Evolutionary conservation across 2,329 filamentous ascomycete genomes (phyloP).

Genomic region (Pseudogymnoascus sp.): DNA sequence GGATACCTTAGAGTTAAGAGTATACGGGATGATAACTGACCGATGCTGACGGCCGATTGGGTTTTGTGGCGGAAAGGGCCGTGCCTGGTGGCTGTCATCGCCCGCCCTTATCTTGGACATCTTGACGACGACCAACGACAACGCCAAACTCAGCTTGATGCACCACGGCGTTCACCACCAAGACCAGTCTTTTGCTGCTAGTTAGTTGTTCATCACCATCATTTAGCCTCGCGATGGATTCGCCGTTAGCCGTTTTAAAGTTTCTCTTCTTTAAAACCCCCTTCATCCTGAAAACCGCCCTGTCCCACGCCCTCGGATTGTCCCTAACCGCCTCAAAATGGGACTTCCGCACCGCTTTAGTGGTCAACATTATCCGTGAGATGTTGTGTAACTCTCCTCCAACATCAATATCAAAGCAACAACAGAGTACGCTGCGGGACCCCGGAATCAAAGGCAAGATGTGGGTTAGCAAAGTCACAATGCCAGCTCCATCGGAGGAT

Average conservation of each 20-base stretch:
- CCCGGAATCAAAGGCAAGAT: constrained; percentile 67
- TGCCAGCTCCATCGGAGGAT: constrained; percentile 52
- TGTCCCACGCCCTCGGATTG: constrained; percentile 57
- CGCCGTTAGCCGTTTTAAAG: constrained; percentile 21
- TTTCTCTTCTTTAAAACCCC: constrained; percentile 47
- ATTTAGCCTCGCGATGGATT: background rate
- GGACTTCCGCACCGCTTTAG: constrained; percentile 68
- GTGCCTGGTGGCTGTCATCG: too few relatives aligned
- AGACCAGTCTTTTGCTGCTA: too few relatives aligned
- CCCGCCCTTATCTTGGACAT: too few relatives aligned
- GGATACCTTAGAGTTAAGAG: too few relatives aligned
- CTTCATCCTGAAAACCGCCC: constrained; percentile 51
- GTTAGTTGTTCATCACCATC: too few relatives aligned
- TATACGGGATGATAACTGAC: too few relatives aligned
- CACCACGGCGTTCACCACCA: background rate
- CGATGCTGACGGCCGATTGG: too few relatives aligned
- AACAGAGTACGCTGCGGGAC: constrained; percentile 55
- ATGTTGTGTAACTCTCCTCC: constrained; percentile 38
- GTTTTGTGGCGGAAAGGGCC: too few relatives aligned
- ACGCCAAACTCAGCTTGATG: background rate
- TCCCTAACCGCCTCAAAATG: constrained; percentile 69
- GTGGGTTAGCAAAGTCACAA: constrained; percentile 68
- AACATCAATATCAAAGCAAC: constrained; percentile 48
- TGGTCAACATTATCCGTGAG: constrained; percentile 61
- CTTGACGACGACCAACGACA: too few relatives aligned